A percentile compares a stretch with the other conserved stretches of the same genome.
Evolutionary conservation across 164 flowering plant genomes (phyloP).

Genomic region (Dillenia turbinata): DNA sequence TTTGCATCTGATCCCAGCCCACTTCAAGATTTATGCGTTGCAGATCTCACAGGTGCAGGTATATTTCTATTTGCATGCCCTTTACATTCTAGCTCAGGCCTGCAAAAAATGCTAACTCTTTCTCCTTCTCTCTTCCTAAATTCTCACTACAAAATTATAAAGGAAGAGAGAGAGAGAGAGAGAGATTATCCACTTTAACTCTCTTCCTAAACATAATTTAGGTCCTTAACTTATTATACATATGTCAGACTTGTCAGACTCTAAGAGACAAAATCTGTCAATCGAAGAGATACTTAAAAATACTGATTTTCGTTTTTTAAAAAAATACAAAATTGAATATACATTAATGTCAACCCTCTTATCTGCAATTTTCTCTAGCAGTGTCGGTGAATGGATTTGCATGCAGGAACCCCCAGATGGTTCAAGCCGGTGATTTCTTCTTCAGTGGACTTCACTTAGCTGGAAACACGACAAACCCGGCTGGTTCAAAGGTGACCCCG

Average conservation of each 20-base stretch:
- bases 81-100: no score
- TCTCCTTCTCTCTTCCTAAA: not conserved
- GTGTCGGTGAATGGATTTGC: constrained; percentile 15
- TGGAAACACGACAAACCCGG: constrained; percentile 13
- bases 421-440: constrained; percentile 15
- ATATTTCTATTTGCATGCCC: no score
- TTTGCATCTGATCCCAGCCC: constrained; percentile 19
- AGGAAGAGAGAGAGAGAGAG: not conserved
- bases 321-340: not conserved
- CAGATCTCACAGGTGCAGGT: constrained; percentile 19
- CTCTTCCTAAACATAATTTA: not conserved
- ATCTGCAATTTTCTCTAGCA: constrained; percentile 1
- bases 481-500: constrained; percentile 13
- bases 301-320: not conserved
- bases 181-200: not conserved
- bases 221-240: not conserved
- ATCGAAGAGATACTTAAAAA: not conserved
- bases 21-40: constrained; percentile 30
- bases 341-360: not conserved
- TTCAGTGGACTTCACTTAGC: constrained; percentile 15
- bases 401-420: constrained; percentile 15
- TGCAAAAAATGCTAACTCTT: no score
- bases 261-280: no score
- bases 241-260: no score
- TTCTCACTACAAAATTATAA: not conserved